Evolutionary conservation across 345 rosid species (phyloP).

Genomic region (Salix suchowensis): DNA sequence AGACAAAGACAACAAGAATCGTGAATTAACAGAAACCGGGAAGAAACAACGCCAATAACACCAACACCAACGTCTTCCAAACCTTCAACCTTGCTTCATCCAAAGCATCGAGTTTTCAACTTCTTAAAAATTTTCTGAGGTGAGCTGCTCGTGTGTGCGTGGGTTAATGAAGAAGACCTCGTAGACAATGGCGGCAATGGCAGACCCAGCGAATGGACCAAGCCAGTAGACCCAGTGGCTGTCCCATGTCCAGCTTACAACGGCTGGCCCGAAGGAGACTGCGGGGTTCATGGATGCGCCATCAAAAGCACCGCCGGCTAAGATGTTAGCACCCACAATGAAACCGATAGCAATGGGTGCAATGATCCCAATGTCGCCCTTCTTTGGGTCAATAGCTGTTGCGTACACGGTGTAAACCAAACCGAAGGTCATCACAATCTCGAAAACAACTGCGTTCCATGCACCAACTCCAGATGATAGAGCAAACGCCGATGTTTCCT

Average conservation of each 20-base stretch:
- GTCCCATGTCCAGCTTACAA: conserved; percentile 31
- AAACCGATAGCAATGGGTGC: conserved; percentile 30
- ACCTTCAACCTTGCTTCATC: conserved; percentile 2
- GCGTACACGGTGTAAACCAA: conserved; percentile 31
- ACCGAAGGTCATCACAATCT: conserved; percentile 33
- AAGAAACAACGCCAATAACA: conserved; percentile 24
- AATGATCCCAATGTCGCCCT: conserved; percentile 16
- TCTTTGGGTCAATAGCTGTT: conserved; percentile 27
- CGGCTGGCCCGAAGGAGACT: conserved; percentile 29
- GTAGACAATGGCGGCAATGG: conserved; percentile 24
- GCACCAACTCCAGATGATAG: conserved; percentile 23
- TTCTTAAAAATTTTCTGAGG: conserved; percentile 15
- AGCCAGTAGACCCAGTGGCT: conserved; percentile 37
- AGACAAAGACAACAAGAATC: conserved; percentile 15
- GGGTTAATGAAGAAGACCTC: conserved; percentile 24
- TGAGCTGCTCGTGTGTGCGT: conserved; percentile 21
- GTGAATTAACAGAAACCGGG: conserved; percentile 16
- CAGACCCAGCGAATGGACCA: conserved; percentile 26
- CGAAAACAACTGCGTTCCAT: conserved; percentile 28
- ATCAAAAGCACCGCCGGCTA: conserved; percentile 33
- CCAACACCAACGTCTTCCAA: conserved; percentile 10
- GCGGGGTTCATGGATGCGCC: conserved; percentile 37
- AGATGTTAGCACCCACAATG: conserved; percentile 32
- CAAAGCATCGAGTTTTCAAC: background rate
- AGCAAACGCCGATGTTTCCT: conserved; percentile 26